These are phyloP conservation scores for Porcisia deanei DNA, from an alignment of 208 protist species.

Conservation along the genomic window DNA sequence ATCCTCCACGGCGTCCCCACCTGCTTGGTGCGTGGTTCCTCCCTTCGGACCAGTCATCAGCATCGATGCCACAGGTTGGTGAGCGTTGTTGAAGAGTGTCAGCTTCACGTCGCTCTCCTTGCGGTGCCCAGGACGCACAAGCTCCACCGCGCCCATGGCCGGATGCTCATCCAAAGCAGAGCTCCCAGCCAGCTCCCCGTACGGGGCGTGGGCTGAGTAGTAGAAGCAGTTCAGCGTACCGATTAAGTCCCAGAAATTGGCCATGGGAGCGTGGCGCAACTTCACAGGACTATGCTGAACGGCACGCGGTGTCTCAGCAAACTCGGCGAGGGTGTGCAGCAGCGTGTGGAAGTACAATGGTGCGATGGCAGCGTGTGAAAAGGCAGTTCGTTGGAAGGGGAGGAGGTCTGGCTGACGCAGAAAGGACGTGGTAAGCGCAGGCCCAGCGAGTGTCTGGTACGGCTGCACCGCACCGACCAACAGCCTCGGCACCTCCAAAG, in stretches of 20 bases:
- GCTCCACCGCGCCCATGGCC: slow-evolving; percentile 72
- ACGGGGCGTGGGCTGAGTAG: slow-evolving; percentile 39
- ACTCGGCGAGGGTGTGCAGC: slow-evolving; percentile 79
- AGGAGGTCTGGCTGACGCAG: slow-evolving; percentile 52
- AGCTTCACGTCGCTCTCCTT: slow-evolving; percentile 62
- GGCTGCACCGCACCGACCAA: slow-evolving; percentile 77
- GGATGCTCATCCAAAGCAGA: slow-evolving; percentile 35
- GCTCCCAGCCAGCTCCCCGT: not conserved
- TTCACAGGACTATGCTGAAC: slow-evolving; percentile 47
- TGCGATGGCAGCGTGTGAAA: slow-evolving; percentile 46
- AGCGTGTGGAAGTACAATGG: slow-evolving; percentile 79
- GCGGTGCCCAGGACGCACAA: slow-evolving; percentile 54
- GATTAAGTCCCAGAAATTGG: slow-evolving; percentile 70
- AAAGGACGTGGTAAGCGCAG: slow-evolving; percentile 76
- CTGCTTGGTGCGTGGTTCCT: not conserved
- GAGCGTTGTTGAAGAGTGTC: slow-evolving; percentile 56
- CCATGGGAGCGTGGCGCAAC: slow-evolving; percentile 50
- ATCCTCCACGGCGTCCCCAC: not conserved
- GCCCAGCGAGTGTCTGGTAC: slow-evolving; percentile 81
- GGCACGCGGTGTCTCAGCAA: slow-evolving; percentile 66
- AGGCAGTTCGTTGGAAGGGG: slow-evolving; percentile 63
- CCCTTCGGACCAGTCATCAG: slow-evolving; percentile 53
- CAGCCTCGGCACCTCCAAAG: slow-evolving; percentile 59
- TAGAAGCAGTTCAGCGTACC: slow-evolving; percentile 78
- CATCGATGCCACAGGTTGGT: slow-evolving; percentile 64